phyloP scores from a whole-genome alignment of 192 early-diverging fungal genomes.

The Gonapodya prolifera region DNA sequence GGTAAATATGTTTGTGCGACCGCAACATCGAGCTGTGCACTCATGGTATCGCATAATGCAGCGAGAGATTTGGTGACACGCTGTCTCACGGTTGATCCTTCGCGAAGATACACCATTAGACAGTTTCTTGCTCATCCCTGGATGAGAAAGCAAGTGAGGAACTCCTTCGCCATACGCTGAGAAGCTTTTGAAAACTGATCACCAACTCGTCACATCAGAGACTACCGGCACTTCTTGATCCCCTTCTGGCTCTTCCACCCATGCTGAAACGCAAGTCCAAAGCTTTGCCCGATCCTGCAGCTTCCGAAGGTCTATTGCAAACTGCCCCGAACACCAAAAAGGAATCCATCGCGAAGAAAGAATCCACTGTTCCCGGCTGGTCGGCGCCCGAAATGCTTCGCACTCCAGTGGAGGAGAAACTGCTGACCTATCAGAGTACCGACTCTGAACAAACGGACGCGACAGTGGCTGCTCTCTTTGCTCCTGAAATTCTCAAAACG shows the following conservation, averaged over 20 bases:
- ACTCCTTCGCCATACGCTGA: background rate
- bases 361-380: background rate
- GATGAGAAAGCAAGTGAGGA: slow-evolving; percentile 22
- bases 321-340: too few relatives aligned
- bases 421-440: background rate
- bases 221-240: background rate
- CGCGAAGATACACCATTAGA: slow-evolving; percentile 60
- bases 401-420: background rate
- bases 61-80: slow-evolving; percentile 61
- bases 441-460: background rate
- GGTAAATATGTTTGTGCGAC: slow-evolving; percentile 16
- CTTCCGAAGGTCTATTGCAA: too few relatives aligned
- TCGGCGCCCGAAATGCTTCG: background rate
- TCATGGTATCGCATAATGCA: slow-evolving; percentile 4
- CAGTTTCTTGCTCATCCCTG: slow-evolving; percentile 73
- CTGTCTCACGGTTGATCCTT: slow-evolving; percentile 56
- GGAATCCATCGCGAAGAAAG: background rate
- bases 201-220: background rate
- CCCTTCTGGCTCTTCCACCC: background rate
- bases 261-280: background rate
- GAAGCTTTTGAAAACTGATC: background rate
- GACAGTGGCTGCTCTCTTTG: too few relatives aligned
- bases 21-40: background rate
- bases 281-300: too few relatives aligned
- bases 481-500: background rate